Percentiles rank a stretch among this genome's conserved stretches.
Evolutionary conservation across 257 asterid genomes (phyloP).

Genomic region (Scutellaria barbata): DNA sequence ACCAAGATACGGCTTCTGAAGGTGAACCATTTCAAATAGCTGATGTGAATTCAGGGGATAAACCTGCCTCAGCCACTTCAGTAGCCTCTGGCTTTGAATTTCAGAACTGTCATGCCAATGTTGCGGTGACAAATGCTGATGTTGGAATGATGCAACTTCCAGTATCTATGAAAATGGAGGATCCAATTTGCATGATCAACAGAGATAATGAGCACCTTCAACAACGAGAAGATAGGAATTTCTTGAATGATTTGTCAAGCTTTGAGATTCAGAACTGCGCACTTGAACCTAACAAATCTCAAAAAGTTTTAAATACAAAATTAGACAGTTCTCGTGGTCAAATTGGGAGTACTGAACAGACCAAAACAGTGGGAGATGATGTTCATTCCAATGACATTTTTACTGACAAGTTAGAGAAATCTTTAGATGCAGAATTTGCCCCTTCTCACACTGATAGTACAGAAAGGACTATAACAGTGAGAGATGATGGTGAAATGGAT

Average conservation of each 20-base stretch:
- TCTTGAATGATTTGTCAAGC: slow-evolving; percentile 45
- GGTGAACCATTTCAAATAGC: slow-evolving; percentile 24
- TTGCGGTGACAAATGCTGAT: slow-evolving; percentile 11
- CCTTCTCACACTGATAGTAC: not conserved
- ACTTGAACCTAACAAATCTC: not conserved
- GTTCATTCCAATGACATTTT: no score
- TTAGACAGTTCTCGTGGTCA: not conserved
- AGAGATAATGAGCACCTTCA: slow-evolving; percentile 32
- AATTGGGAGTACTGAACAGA: slow-evolving; percentile 4
- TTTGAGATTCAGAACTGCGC: slow-evolving; percentile 51
- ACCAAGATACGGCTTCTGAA: slow-evolving; percentile 20
- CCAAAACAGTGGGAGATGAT: not conserved
- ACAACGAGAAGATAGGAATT: slow-evolving; percentile 38
- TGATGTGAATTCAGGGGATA: slow-evolving; percentile 22
- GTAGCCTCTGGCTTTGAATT: slow-evolving; percentile 32
- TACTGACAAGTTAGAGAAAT: not conserved
- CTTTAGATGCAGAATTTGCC: not conserved
- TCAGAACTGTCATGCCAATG: slow-evolving; percentile 23
- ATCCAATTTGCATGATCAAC: slow-evolving; percentile 39
- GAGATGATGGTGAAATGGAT: slow-evolving; percentile 4
- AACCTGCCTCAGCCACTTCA: slow-evolving; percentile 29
- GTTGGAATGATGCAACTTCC: slow-evolving; percentile 21
- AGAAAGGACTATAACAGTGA: not conserved
- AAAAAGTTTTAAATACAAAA: not conserved
- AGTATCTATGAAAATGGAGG: slow-evolving; percentile 30